Evolutionary conservation across 805 yeast genomes (phyloP), one percentile per base, ranked within the genome.

Genomic region (Yarrowia deformans): DNA sequence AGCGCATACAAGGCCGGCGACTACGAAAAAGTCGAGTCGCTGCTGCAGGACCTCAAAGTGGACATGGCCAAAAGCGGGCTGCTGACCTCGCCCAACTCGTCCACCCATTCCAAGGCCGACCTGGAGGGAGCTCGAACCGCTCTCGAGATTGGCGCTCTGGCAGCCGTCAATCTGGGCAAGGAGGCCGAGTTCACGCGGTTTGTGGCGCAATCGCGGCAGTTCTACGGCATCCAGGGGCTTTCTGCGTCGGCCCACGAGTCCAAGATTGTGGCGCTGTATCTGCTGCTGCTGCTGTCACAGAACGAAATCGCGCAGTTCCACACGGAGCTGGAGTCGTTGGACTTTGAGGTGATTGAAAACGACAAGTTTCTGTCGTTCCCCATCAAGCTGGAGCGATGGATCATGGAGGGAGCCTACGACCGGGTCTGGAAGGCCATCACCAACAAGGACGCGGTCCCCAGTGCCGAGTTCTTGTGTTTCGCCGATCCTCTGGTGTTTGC

Each of bases 361-460:
- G 97, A 91, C 77, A 82, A 84, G 72, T 91, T 84, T 77, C 82
- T 94, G 73, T 85, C 87, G 60, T 93, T 93, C 77, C 98, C 98
- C 32, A 88, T 94, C 68, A 88, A 88, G 73, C 87, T 95, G 74
- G 98, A 95, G 78, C 88, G 91, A 72, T 91, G 96, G 90, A 85
- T 95, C 72, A 92, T 94, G 89, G 98, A 95, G 80, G 99, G 99
- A 52, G 90, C 94, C 72, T 95, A 93, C 79, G 95, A 92, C 78
- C 91, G 91, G 79, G 94, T 93, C 56, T 90, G 95, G 90, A 88
- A 86, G 73, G 84, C 90, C 69, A 84, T 90, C 72, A 87, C 88
- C 67, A 85, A 86, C 70, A 82, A 82, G 68, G 73, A 80, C 46
- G 81, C 80, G 74, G 78, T 78, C 70, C 84, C 81, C 18, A 87